A percentile compares a stretch with the other conserved stretches of the same genome.
Evolutionary conservation across 2,329 filamentous ascomycete species (phyloP).

Genomic region (Trichoderma sp.): DNA sequence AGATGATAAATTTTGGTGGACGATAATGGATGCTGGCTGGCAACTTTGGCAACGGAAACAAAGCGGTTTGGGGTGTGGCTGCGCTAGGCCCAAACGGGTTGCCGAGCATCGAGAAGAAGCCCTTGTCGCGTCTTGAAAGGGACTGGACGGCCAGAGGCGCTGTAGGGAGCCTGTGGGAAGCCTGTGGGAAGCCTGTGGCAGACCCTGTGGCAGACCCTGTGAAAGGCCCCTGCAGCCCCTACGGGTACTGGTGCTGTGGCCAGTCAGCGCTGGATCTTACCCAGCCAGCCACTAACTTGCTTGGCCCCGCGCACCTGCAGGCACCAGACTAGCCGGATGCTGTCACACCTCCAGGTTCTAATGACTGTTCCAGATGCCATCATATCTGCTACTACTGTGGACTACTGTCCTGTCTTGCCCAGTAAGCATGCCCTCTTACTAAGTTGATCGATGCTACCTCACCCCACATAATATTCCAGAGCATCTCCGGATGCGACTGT

Average conservation of each 20-base stretch:
- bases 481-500: not conserved
- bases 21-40: slow-evolving; percentile 4
- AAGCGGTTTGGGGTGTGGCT: not conserved
- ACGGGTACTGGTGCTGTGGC: not conserved
- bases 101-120: slow-evolving; percentile 4
- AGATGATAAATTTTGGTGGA: slow-evolving; percentile 4
- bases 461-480: not conserved
- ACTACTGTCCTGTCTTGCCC: too few relatives aligned
- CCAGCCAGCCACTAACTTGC: not conserved
- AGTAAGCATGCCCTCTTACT: not conserved
- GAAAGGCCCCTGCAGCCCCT: not conserved
- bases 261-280: not conserved
- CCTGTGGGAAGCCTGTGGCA: not conserved
- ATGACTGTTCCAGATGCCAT: not conserved
- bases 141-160: not conserved
- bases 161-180: too few relatives aligned
- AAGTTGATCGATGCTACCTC: not conserved
- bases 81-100: not conserved
- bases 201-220: not conserved
- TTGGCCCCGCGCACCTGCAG: not conserved
- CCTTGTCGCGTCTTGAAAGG: not conserved
- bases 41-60: not conserved
- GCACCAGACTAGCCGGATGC: not conserved
- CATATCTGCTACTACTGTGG: too few relatives aligned
- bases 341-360: not conserved